Evolutionary conservation across 805 yeast species (phyloP).

Genomic region (Ogataea wickerhamii): DNA sequence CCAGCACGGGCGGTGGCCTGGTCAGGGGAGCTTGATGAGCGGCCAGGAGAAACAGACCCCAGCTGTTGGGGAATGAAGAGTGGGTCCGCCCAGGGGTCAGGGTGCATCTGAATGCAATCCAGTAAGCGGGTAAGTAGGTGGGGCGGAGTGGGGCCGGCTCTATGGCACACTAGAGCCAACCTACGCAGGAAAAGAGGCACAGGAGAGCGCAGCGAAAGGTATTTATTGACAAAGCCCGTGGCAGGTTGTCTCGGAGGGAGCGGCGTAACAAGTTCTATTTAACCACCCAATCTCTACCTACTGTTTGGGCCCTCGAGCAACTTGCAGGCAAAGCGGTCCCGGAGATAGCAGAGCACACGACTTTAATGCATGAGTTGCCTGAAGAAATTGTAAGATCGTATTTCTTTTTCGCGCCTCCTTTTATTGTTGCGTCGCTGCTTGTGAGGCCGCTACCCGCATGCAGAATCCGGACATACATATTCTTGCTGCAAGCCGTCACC

Average conservation of each 20-base stretch:
- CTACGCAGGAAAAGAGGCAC: background rate
- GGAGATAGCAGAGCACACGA: constrained; percentile 1
- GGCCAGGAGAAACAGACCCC: background rate
- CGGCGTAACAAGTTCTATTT: too few species aligned
- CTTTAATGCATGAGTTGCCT: background rate
- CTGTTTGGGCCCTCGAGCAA: background rate
- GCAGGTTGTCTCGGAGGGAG: too few species aligned
- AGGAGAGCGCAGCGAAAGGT: background rate
- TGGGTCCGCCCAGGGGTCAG: background rate
- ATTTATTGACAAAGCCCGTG: too few species aligned
- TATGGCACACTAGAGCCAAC: too few species aligned
- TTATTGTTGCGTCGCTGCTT: too few species aligned
- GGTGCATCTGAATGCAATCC: too few species aligned
- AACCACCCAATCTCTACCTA: too few species aligned
- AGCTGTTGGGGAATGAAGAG: background rate
- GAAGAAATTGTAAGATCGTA: background rate
- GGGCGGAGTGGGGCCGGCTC: too few species aligned
- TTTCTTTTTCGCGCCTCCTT: background rate
- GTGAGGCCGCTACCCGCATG: too few species aligned
- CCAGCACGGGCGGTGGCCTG: background rate
- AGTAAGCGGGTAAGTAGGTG: too few species aligned
- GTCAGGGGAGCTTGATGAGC: background rate
- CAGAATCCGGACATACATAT: too few species aligned
- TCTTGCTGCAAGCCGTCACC: too few species aligned
- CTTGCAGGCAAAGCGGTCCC: background rate